A percentile compares a stretch with the other conserved stretches of the same genome.
phyloP scores from a whole-genome alignment of 106 monocot genomes.

The Cymbidium sinense region DNA sequence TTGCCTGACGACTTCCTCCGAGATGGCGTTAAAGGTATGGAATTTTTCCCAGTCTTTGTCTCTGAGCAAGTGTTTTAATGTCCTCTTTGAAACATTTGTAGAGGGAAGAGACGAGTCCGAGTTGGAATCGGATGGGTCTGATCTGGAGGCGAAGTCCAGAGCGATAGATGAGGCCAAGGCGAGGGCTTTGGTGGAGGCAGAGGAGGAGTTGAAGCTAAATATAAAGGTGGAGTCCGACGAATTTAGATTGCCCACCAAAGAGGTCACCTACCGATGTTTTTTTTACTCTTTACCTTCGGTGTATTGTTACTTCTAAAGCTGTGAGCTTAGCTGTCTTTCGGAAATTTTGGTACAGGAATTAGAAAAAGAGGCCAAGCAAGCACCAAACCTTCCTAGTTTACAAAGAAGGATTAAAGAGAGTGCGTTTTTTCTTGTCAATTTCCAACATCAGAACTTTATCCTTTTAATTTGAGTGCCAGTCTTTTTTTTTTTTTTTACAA shows the following conservation, averaged over 20 bases:
- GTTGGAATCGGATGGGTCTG: constrained; percentile 60
- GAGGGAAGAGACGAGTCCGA: constrained; percentile 21
- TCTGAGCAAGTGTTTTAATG: no score
- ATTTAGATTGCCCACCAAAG: constrained; percentile 76
- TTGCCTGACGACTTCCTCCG: no score
- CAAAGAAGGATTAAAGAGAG: constrained; percentile 79
- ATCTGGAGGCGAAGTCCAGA: constrained; percentile 64
- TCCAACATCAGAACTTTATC: no score
- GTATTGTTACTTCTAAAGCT: background rate
- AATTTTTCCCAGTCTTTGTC: no score
- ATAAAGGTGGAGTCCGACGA: constrained; percentile 82
- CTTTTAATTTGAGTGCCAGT: no score
- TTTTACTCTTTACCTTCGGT: background rate
- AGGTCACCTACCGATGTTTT: constrained; percentile 23
- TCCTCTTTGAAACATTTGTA: constrained; percentile 5
- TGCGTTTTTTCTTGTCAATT: constrained; percentile 10
- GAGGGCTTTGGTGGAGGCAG: constrained; percentile 57
- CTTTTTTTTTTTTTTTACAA: no score
- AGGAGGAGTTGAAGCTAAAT: constrained; percentile 60
- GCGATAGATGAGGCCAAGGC: constrained; percentile 54
- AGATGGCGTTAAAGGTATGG: no score
- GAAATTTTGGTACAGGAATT: constrained; percentile 45
- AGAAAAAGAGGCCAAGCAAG: constrained; percentile 56
- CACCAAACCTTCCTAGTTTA: constrained; percentile 64
- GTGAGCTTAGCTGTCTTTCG: background rate